phyloP scores from a whole-genome alignment of 768 basidiomycete genomes.

The Fomitopsis pulvina region DNA sequence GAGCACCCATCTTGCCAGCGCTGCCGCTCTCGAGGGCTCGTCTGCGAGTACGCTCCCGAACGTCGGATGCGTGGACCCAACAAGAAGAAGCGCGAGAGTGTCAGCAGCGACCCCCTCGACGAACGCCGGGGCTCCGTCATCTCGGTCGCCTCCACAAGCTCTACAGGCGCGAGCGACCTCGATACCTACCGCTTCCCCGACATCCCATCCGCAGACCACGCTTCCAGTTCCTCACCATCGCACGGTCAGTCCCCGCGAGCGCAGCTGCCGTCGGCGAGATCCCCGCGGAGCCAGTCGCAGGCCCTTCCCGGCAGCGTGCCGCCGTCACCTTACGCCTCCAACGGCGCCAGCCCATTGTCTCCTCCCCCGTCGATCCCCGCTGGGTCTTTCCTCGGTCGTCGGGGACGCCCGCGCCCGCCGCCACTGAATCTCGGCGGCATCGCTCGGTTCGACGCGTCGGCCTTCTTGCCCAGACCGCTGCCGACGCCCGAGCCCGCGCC shows the following conservation, averaged over 20 bases:
- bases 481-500: not conserved
- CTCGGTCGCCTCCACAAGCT: constrained; percentile 9
- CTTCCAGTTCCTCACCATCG: not conserved
- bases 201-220: constrained; percentile 3
- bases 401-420: constrained; percentile 11
- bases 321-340: not conserved
- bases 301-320: not conserved
- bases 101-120: not conserved
- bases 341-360: not conserved
- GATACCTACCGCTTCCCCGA: not conserved
- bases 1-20: constrained; percentile 65
- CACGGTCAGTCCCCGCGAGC: not conserved
- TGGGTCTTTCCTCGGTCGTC: not conserved
- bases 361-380: not conserved
- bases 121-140: constrained; percentile 1
- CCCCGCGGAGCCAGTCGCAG: constrained; percentile 1
- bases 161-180: constrained; percentile 7
- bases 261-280: not conserved
- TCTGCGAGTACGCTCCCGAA: constrained; percentile 64
- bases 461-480: constrained; percentile 1
- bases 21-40: constrained; percentile 49
- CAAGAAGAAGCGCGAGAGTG: constrained; percentile 36
- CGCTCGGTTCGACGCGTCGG: not conserved
- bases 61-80: constrained; percentile 58
- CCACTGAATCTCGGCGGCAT: constrained; percentile 7